A percentile compares a stretch with the other conserved stretches of the same genome.
Evolutionary conservation across 164 flowering plant genomes (phyloP).

Genomic region (Litsea cubeba): DNA sequence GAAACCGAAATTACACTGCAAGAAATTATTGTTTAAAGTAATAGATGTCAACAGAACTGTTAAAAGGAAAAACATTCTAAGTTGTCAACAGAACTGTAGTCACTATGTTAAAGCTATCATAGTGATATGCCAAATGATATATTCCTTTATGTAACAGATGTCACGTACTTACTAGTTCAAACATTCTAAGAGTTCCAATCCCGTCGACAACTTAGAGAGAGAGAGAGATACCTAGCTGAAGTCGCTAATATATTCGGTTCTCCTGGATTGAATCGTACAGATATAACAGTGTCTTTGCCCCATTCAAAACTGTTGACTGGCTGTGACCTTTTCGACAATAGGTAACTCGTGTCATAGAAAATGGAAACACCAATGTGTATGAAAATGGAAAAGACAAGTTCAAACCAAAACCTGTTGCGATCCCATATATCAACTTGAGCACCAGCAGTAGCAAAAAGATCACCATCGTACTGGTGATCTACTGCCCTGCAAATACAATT

Average conservation of each 20-base stretch:
- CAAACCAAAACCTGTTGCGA: slow-evolving; percentile 63
- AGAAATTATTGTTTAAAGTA: too few species aligned
- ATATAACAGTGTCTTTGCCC: slow-evolving; percentile 71
- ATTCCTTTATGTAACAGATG: too few species aligned
- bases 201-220: not conserved
- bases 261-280: slow-evolving; percentile 89
- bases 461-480: slow-evolving; percentile 87
- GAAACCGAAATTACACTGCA: not conserved
- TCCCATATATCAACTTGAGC: slow-evolving; percentile 96
- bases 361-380: not conserved
- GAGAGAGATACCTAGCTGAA: slow-evolving; percentile 57
- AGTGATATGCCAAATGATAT: not conserved
- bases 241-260: slow-evolving; percentile 81
- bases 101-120: not conserved
- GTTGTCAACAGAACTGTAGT: too few species aligned
- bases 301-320: slow-evolving; percentile 77
- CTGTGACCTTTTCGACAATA: slow-evolving; percentile 55
- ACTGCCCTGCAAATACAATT: slow-evolving; percentile 51
- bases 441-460: slow-evolving; percentile 90
- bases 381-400: not conserved
- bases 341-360: slow-evolving; percentile 4
- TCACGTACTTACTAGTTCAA: too few species aligned
- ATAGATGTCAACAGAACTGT: too few species aligned
- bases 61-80: too few species aligned
- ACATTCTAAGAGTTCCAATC: not conserved